Base-by-base conservation (phyloP, 352 stramenopile species). In the Pythium phragmitis region DNA sequence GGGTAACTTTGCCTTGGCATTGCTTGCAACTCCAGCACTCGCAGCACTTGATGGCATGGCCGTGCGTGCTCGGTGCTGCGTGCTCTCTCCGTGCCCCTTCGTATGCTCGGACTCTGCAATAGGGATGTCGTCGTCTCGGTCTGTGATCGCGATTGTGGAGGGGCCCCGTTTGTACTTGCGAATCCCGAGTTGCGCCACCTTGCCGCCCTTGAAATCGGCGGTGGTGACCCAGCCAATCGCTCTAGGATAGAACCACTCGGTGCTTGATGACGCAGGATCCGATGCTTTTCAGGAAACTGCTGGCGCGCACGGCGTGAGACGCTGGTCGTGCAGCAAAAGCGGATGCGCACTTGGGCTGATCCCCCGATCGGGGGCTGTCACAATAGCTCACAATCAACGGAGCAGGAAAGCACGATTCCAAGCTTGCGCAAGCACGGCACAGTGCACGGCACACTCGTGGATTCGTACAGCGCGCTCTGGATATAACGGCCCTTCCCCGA, bases 81-180 rank as follows among this genome's bases (percentile, higher is more conserved):
- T 67, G 46, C 17, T 54, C n/a, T 39, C 43, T 16, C 33, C 13
- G 49, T 55, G 26, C 1, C 26, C 51, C 43, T 61, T 48, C 43
- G 56, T 50, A 47, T 55, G 34, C 13, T 65, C 62, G 39, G 48
- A 28, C 9, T 30, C 55, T 7, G 54, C 42, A 30, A 61, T 68
- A 37, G 41, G 57, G 30, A 60, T 59, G 57, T 62, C 57, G 17
- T 73, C 67, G 60, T 73, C 67, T 59, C 62, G 60, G 58, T 69
- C 62, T 7, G 67, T 69, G 58, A 69, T 57, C 37, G 67, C 67
- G 54, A 73, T 65, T n/a, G 60, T 60, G 34, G 67, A 66, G 34
- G 67, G 67, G n/a, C 67, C 67, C 33, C 67, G 67, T 58, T 73
- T 56, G 50, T 73, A 67, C 42, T 69, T 73, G 51, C 61, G 67